Evolutionary conservation across 192 early-diverging fungal species (phyloP).

Genomic region (Coemansia sp.): DNA sequence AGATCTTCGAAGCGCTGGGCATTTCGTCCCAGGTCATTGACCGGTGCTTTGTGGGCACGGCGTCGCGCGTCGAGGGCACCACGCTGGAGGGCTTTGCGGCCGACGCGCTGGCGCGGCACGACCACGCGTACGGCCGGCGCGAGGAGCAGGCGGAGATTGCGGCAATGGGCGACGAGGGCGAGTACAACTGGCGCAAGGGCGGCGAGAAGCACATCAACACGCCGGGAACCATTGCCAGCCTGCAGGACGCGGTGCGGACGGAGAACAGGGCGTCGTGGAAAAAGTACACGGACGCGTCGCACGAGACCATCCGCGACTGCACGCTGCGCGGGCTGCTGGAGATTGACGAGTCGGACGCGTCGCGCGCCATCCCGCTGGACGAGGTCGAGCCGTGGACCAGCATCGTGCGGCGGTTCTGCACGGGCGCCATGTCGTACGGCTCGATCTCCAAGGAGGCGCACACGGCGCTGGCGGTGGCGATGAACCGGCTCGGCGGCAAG

Average conservation of each 20-base stretch:
- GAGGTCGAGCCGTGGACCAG: slow-evolving; percentile 97
- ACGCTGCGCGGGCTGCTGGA: slow-evolving; percentile 93
- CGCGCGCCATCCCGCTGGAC: slow-evolving; percentile 69
- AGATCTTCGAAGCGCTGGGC: slow-evolving; percentile 97
- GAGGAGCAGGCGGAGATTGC: slow-evolving; percentile 58
- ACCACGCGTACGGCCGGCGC: slow-evolving; percentile 69
- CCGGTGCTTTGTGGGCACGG: slow-evolving; percentile 92
- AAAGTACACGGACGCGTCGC: slow-evolving; percentile 71
- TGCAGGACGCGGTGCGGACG: slow-evolving; percentile 92
- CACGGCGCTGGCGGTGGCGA: slow-evolving; percentile 84
- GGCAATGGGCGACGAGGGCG: slow-evolving; percentile 86
- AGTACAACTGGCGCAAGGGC: slow-evolving; percentile 95
- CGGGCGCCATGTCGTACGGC: slow-evolving; percentile 98
- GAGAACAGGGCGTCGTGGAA: slow-evolving; percentile 89
- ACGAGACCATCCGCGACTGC: slow-evolving; percentile 81
- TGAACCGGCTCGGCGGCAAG: slow-evolving; percentile 96
- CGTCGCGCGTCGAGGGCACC: slow-evolving; percentile 90
- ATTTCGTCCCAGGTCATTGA: slow-evolving; percentile 81
- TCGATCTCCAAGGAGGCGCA: slow-evolving; percentile 95
- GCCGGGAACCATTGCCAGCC: slow-evolving; percentile 77
- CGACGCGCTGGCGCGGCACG: slow-evolving; percentile 84
- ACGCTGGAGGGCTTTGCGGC: slow-evolving; percentile 74
- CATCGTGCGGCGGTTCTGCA: slow-evolving; percentile 94
- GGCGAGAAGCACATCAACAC: slow-evolving; percentile 90
- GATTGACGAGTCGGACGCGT: slow-evolving; percentile 58